These are phyloP conservation scores for Verticillium dahliae DNA, from an alignment of 2,329 filamentous ascomycete genomes.

Conservation along the genomic window DNA sequence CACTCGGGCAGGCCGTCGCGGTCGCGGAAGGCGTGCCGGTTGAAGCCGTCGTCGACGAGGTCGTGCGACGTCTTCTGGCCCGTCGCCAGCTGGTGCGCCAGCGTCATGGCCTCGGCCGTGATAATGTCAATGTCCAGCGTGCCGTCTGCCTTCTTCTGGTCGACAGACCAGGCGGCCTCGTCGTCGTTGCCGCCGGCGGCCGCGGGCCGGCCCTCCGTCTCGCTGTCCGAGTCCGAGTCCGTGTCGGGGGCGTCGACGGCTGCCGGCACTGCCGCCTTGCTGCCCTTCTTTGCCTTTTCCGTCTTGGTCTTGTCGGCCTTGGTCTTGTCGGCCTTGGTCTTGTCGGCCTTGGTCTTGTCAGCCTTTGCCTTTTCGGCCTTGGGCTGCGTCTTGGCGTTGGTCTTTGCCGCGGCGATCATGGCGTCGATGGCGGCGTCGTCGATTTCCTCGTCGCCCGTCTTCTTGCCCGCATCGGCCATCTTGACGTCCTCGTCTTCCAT, in stretches of 20 bases:
- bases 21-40: conserved; percentile 87
- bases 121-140: conserved; percentile 89
- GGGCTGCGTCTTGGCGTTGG: conserved; percentile 17
- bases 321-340: conserved; percentile 21
- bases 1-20: conserved; percentile 89
- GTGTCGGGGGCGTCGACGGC: neutral
- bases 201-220: conserved; percentile 13
- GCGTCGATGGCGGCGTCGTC: conserved; percentile 6
- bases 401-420: conserved; percentile 13
- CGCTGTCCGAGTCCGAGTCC: conserved; percentile 26
- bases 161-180: conserved; percentile 61
- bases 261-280: neutral
- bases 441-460: conserved; percentile 7
- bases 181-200: conserved; percentile 36
- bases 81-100: conserved; percentile 85
- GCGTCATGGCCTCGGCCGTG: conserved; percentile 97
- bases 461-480: conserved; percentile 22
- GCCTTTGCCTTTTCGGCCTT: conserved; percentile 16
- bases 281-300: conserved; percentile 3
- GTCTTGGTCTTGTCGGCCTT: neutral
- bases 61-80: conserved; percentile 76
- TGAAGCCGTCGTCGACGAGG: conserved; percentile 85
- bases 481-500: conserved; percentile 23
- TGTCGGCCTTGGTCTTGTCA: conserved; percentile 18
- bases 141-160: conserved; percentile 57